phyloP scores from a whole-genome alignment of 2,329 filamentous ascomycete genomes.

The Aspergillus sp. region DNA sequence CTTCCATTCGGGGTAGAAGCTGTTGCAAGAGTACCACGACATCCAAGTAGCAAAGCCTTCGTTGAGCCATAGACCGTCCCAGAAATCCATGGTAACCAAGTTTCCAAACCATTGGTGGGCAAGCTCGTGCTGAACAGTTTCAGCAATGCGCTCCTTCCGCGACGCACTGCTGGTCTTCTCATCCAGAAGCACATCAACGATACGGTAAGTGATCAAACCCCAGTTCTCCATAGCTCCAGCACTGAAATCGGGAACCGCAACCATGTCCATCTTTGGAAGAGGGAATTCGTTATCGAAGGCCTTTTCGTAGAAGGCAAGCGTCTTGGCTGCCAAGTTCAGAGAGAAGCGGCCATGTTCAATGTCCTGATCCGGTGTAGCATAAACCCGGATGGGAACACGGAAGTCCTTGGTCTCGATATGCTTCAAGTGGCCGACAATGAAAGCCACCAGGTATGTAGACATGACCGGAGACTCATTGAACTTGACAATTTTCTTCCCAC shows the following conservation, averaged over 20 bases:
- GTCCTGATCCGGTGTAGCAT: slow-evolving; percentile 83
- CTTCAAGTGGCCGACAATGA: slow-evolving; percentile 91
- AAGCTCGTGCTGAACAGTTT: slow-evolving; percentile 94
- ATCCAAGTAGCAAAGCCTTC: slow-evolving; percentile 90
- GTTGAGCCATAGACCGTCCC: slow-evolving; percentile 96
- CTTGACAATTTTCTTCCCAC: slow-evolving; percentile 76
- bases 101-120: slow-evolving; percentile 99
- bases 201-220: slow-evolving; percentile 92
- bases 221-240: slow-evolving; percentile 98
- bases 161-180: slow-evolving; percentile 87
- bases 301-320: slow-evolving; percentile 92
- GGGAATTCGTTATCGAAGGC: slow-evolving; percentile 86
- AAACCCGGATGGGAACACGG: slow-evolving; percentile 89
- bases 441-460: slow-evolving; percentile 94
- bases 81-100: slow-evolving; percentile 97
- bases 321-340: slow-evolving; percentile 82
- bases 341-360: slow-evolving; percentile 92
- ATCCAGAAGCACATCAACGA: slow-evolving; percentile 86
- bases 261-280: slow-evolving; percentile 93
- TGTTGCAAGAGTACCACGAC: slow-evolving; percentile 92
- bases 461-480: slow-evolving; percentile 92
- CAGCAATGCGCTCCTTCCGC: slow-evolving; percentile 88
- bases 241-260: slow-evolving; percentile 93
- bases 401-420: slow-evolving; percentile 91
- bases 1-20: slow-evolving; percentile 97